These are phyloP conservation scores for Populus hybrid DNA, from an alignment of 441 rosid species.

Conservation along the genomic window DNA sequence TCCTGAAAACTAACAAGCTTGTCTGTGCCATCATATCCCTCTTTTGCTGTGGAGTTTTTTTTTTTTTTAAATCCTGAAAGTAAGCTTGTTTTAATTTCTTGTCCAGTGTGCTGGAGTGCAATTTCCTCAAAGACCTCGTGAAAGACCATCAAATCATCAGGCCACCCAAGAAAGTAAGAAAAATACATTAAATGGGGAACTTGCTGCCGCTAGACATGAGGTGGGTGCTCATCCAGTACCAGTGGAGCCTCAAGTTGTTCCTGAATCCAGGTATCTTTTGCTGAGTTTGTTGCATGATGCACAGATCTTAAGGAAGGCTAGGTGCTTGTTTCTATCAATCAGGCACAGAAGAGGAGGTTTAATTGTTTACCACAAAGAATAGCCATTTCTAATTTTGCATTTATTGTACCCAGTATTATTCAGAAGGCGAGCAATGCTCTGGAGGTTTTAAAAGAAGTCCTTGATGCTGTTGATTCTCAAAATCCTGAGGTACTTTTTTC, in stretches of 20 bases:
- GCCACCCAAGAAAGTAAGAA: slow-evolving; percentile 38
- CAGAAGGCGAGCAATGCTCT: slow-evolving; percentile 87
- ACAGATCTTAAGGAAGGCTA: background rate
- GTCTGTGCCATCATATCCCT: background rate
- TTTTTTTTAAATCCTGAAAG: slow-evolving; percentile 1
- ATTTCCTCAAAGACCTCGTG: slow-evolving; percentile 67
- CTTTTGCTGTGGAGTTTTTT: too few species aligned
- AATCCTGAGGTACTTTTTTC: slow-evolving; percentile 17
- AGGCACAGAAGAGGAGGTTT: background rate
- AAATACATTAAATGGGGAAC: slow-evolving; percentile 60
- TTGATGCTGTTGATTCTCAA: slow-evolving; percentile 83
- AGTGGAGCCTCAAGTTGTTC: slow-evolving; percentile 43
- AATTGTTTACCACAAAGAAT: background rate
- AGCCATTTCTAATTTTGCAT: background rate
- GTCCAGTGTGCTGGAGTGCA: slow-evolving; percentile 83
- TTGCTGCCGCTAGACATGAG: slow-evolving; percentile 55
- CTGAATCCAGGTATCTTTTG: slow-evolving; percentile 54
- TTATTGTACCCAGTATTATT: slow-evolving; percentile 52
- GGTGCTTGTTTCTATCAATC: background rate
- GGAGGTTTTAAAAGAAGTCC: slow-evolving; percentile 90
- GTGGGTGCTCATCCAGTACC: slow-evolving; percentile 41
- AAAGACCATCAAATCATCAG: slow-evolving; percentile 42
- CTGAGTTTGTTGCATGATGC: background rate
- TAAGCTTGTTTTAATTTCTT: slow-evolving; percentile 8
- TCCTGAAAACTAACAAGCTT: background rate